A percentile compares a stretch with the other conserved stretches of the same genome.
phyloP scores from a whole-genome alignment of 495 filamentous ascomycete species.

The Physcia stellaris region DNA sequence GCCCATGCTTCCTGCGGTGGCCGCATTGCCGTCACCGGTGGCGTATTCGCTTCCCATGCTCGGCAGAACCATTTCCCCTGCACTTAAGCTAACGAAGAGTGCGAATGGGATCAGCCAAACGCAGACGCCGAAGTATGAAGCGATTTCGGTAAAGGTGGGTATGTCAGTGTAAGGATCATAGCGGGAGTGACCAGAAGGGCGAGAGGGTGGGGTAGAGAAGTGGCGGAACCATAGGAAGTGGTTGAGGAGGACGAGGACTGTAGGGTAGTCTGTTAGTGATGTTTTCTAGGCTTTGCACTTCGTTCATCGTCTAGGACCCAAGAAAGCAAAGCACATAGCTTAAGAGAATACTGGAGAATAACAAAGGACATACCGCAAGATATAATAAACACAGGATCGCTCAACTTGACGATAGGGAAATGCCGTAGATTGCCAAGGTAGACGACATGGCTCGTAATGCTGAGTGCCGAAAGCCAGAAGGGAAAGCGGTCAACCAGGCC shows the following conservation, averaged over 20 bases:
- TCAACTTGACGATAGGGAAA: slow-evolving; percentile 80
- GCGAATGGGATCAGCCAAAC: slow-evolving; percentile 96
- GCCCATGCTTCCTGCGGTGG: slow-evolving; percentile 22
- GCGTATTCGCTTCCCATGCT: slow-evolving; percentile 63
- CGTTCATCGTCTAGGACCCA: not conserved
- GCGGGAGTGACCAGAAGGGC: slow-evolving; percentile 25
- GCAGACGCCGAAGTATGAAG: slow-evolving; percentile 89
- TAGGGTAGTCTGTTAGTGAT: not conserved
- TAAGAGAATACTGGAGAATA: not conserved
- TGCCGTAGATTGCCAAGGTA: slow-evolving; percentile 81
- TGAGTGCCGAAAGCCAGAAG: slow-evolving; percentile 52
- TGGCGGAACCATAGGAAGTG: slow-evolving; percentile 95
- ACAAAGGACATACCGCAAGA: slow-evolving; percentile 50
- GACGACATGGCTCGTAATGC: slow-evolving; percentile 68
- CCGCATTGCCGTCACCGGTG: slow-evolving; percentile 40
- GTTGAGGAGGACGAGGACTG: slow-evolving; percentile 74
- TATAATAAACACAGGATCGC: slow-evolving; percentile 73
- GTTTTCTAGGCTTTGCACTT: not conserved
- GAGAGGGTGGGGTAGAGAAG: slow-evolving; percentile 50
- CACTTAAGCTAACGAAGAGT: slow-evolving; percentile 83
- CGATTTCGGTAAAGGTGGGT: slow-evolving; percentile 87
- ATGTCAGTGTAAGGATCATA: slow-evolving; percentile 47
- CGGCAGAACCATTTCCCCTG: slow-evolving; percentile 86
- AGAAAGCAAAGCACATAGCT: not conserved
- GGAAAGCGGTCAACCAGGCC: slow-evolving; percentile 77